Base-by-base conservation (phyloP, 2,329 filamentous ascomycete genomes). In the Diaporthe sp. region DNA sequence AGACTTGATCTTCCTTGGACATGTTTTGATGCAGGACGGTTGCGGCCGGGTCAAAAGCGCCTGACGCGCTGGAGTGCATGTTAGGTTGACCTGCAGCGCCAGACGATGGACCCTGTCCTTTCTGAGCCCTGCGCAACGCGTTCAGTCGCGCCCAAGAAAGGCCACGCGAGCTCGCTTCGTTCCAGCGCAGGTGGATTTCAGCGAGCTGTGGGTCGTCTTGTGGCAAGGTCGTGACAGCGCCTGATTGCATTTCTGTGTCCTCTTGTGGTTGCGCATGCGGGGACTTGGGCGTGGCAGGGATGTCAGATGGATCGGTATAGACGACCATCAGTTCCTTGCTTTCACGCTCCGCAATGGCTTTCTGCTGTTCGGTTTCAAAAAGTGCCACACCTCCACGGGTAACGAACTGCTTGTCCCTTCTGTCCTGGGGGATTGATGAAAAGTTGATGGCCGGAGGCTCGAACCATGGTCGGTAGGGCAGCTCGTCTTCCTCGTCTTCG, bases 261-360 rank as follows among this genome's bases (percentile, higher is more conserved):
- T 72, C 71, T 66, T 67, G 50, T 6, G 75, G 33, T 66, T 67
- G 71, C 47, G 68, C 38, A 1, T 81, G 81, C 0, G 90, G 89
- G 17, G 89, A 91, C 78, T 88, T 89, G 17, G 90, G 89, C 4
- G 88, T 88, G 3, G 86, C 83, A 2, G 90, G 90, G 64, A 91
- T 90, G 75, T 91, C 89, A 4, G 86, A 83, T 1, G 83, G 78
- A 64, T 87, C 86, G 2, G 87, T 86, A 78, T 92, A 92, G 58
- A 91, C 84, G n/a, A 85, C 89, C 88, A 93, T 91, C 45, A 93
- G 85, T 78, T 91, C 90, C 15, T 85, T 85, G 61, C 87, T 87
- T 79, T 92, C 91, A 35, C 90, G 88, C 61, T 89, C 86, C 9
- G 86, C 84, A 80, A 92, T 91, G 33, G 83, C 80, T 75, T 87